Percentiles rank a stretch among this genome's conserved stretches.
Evolutionary conservation across 805 yeast species (phyloP).

Genomic region (Cyberlindnera suaveolens): DNA sequence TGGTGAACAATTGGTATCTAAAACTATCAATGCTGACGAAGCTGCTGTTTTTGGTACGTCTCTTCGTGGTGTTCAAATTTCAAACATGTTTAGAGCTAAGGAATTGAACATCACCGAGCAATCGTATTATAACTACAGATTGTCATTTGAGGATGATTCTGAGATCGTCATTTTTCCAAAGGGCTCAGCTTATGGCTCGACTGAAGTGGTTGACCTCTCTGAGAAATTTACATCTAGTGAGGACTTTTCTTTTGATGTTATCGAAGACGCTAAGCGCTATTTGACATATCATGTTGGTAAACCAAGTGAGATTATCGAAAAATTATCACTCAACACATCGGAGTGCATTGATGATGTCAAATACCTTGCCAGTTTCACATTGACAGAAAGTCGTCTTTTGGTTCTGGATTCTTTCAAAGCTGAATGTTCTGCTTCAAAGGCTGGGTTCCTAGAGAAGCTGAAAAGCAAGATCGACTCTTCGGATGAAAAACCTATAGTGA

Average conservation of each 20-base stretch:
- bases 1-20: slow-evolving; percentile 60
- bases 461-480: slow-evolving; percentile 1
- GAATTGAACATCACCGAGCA: slow-evolving; percentile 56
- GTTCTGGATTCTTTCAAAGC: slow-evolving; percentile 38
- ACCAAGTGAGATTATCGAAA: slow-evolving; percentile 9
- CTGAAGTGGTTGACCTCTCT: slow-evolving; percentile 33
- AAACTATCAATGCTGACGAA: slow-evolving; percentile 93
- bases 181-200: slow-evolving; percentile 35
- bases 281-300: slow-evolving; percentile 17
- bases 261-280: slow-evolving; percentile 24
- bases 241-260: slow-evolving; percentile 29
- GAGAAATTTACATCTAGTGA: slow-evolving; percentile 24
- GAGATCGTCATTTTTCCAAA: slow-evolving; percentile 36
- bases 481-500: slow-evolving; percentile 14
- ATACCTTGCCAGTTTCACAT: slow-evolving; percentile 35
- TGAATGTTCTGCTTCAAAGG: slow-evolving; percentile 30
- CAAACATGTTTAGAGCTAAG: slow-evolving; percentile 61
- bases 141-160: slow-evolving; percentile 25
- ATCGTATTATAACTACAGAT: slow-evolving; percentile 41
- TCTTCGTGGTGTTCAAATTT: slow-evolving; percentile 69
- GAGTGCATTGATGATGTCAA: slow-evolving; percentile 34
- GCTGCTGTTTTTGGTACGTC: slow-evolving; percentile 88
- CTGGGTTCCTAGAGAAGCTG: slow-evolving; percentile 15
- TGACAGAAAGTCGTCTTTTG: slow-evolving; percentile 47
- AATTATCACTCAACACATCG: slow-evolving; percentile 27